Evolutionary conservation across 2,329 filamentous ascomycete genomes (phyloP).

Genomic region (Ilyonectria destructans): DNA sequence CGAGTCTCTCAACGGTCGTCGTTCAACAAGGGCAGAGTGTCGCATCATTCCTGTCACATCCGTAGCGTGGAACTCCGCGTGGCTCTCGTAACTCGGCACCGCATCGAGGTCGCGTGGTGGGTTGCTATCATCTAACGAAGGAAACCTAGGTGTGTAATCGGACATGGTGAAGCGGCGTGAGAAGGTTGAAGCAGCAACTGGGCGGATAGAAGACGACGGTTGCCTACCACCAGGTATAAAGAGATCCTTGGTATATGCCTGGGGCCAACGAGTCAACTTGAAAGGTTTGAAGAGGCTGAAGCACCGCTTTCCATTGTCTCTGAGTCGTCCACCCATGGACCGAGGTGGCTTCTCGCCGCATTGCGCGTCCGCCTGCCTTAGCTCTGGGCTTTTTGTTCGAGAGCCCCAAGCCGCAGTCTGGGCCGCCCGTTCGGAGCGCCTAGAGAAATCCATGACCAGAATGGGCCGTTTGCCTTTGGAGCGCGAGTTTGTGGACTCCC

Average conservation of each 20-base stretch:
- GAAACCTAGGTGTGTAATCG: neutral
- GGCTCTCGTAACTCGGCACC: neutral
- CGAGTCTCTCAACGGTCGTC: neutral
- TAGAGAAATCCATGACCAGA: neutral
- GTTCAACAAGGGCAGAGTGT: slow-evolving; percentile 12
- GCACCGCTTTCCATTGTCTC: slow-evolving; percentile 27
- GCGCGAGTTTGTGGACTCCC: neutral
- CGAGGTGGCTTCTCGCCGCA: neutral
- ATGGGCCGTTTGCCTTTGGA: neutral
- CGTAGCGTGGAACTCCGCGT: neutral
- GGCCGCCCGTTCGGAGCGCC: neutral
- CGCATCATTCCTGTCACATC: slow-evolving; percentile 1
- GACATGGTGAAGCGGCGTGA: neutral
- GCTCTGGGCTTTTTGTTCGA: neutral
- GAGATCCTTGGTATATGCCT: slow-evolving; percentile 6
- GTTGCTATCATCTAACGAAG: neutral
- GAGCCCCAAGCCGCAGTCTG: neutral
- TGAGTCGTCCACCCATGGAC: slow-evolving; percentile 27
- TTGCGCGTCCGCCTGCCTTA: neutral
- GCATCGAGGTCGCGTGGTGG: neutral
- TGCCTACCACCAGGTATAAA: neutral
- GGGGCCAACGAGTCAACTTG: slow-evolving; percentile 1
- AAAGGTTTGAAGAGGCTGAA: slow-evolving; percentile 11
- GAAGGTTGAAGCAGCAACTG: neutral
- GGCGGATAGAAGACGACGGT: neutral